Evolutionary conservation across 768 basidiomycete genomes (phyloP), one percentile per base, ranked within the genome.

Genomic region (Hortiboletus flavorubellus): DNA sequence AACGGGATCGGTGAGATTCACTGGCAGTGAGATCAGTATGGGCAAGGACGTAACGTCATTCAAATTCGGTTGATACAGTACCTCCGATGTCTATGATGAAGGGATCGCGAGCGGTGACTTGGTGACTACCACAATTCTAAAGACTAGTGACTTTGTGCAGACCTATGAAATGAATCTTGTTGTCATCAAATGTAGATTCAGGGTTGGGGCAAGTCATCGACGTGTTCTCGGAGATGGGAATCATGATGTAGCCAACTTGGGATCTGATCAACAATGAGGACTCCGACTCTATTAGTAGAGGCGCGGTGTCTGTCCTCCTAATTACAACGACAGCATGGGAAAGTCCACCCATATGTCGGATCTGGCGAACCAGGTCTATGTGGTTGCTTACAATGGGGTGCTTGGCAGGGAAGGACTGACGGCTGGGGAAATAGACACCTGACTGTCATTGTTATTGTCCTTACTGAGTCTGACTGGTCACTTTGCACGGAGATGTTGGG

Each of bases 1-100:
- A 8, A 83, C 75, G 6, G 79, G 80, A 60, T 85, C 83, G 15
- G 80, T 82, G 47, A 85, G 70, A 61, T 81, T 80, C 11, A 80
- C 79, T 81, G 39, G 42, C 1, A 10, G 40, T 14, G 29, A 43
- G 29, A n/a, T 58, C 40, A 45, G 41, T 33, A n/a, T n/a, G 30
- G 21, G 31, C 30, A 18, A 31, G 26, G 29, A 31, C 4, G 44
- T 2, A 10, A 23, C 26, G 21, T 9, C 23, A 23, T 39, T 41
- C 29, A 21, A 7, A 23, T 50, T 35, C 9, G 34, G 26, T 31
- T 35, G 61, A 49, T 61, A 21, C 21, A 21, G 21, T 21, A 76
- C 76, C 77, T 61, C 63, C 76, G 40, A 77, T 74, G 61, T 78
- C 77, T 78, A 55, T 30, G 18, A 43, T 26, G 44, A 31, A 42